Evolutionary conservation across 495 filamentous ascomycete species (phyloP).

Genomic region (Tetracladium marchalianum): DNA sequence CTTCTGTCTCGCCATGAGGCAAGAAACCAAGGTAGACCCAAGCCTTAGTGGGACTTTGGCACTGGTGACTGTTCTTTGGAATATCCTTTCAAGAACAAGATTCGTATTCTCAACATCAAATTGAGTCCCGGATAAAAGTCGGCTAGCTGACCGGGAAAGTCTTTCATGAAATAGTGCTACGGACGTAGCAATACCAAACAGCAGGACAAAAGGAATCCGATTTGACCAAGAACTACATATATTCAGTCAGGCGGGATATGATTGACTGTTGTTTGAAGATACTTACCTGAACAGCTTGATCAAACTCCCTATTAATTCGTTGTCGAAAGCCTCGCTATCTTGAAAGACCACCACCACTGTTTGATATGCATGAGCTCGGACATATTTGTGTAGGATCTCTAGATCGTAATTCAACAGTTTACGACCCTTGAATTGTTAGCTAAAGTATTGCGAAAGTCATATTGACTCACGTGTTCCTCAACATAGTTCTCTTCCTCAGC

Average conservation of each 20-base stretch:
- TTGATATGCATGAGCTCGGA: constrained; percentile 42
- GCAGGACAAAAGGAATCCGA: constrained; percentile 78
- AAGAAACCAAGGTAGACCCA: constrained; percentile 52
- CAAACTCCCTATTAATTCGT: constrained; percentile 64
- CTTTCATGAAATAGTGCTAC: constrained; percentile 81
- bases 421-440: constrained; percentile 37
- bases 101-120: constrained; percentile 77
- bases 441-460: background rate
- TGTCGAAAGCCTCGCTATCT: constrained; percentile 91
- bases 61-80: constrained; percentile 55
- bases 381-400: constrained; percentile 59
- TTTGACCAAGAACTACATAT: constrained; percentile 64
- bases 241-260: background rate
- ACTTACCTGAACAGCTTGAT: constrained; percentile 67
- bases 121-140: constrained; percentile 60
- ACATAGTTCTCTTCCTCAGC: constrained; percentile 25
- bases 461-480: constrained; percentile 40
- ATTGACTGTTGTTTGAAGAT: background rate
- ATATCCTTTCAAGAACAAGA: constrained; percentile 68
- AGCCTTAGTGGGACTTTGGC: constrained; percentile 48
- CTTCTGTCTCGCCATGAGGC: constrained; percentile 65
- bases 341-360: constrained; percentile 70
- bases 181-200: constrained; percentile 87
- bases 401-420: constrained; percentile 87
- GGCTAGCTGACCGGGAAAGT: constrained; percentile 63